Base-by-base conservation (phyloP, 2,329 filamentous ascomycete genomes). In the Curvularia sp. region DNA sequence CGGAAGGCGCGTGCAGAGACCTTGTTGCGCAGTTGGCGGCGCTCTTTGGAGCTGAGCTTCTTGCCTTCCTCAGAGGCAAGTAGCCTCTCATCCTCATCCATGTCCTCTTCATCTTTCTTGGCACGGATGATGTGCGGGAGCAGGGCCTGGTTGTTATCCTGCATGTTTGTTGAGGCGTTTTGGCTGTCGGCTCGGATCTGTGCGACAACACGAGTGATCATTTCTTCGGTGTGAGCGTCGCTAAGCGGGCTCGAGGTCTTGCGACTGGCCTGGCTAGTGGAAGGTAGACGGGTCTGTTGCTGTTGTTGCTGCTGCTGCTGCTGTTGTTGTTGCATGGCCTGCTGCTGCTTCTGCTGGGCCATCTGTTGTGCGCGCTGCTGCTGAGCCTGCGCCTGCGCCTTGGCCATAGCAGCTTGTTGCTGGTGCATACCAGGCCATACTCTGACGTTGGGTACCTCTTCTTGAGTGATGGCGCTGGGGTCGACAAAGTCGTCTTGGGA, bases 41-140 rank as follows among this genome's bases (percentile, higher is more conserved):
- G 89, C 80, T 98, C 93, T 81, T 98, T 98, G 83, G 92, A 96
- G 79, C 89, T 95, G n/a, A 99, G 86, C 83, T 97, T 97, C 88
- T 99, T 99, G 71, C 94, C 95, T 80, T 97, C 94, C 72, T 99
- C 95, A 60, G 93, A 97, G n/a, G 92, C 92, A 47, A 97, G 83
- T 9, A 97, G 83, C 66, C 92, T 86, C 83, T 98, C 95, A 70
- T 98, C 95, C 77, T 97, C 94, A 69, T 99, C 95, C 94, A 99
- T 98, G 52, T 98, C 94, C 61, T 97, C 93, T 71, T 98, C 93
- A 43, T 97, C 93, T 84, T 98, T 98, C 84, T 89, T 93, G 63
- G 86, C 80, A 63, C 89, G 89, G 49, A 89, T 83, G 68, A 92
- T 85, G 74, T 92, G 89, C 55, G 87, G 83, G n/a, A 88, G 77